These are phyloP conservation scores for Aspergillus bertholletiae DNA, from an alignment of 495 filamentous ascomycete genomes.

Conservation along the genomic window DNA sequence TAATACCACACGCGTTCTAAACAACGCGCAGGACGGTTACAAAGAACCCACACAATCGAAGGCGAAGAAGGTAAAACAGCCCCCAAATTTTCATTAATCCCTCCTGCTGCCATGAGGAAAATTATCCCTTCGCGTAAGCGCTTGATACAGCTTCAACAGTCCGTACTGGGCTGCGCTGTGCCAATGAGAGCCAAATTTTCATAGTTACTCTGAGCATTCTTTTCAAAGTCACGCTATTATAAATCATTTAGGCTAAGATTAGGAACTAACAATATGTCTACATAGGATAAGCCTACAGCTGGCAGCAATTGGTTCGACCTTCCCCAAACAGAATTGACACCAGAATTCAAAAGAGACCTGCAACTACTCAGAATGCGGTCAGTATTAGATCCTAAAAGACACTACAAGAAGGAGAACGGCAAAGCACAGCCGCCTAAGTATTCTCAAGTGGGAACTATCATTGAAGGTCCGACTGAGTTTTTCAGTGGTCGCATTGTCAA, in stretches of 20 bases:
- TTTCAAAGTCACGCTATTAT: constrained; percentile 5
- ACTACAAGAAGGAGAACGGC: constrained; percentile 81
- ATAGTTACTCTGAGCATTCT: constrained; percentile 98
- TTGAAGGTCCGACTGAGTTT: constrained; percentile 87
- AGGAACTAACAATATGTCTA: constrained; percentile 28
- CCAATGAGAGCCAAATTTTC: constrained; percentile 70
- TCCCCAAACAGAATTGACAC: constrained; percentile 75
- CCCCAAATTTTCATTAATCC: neutral
- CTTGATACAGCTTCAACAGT: constrained; percentile 62
- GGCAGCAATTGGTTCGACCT: constrained; percentile 78
- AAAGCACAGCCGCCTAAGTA: constrained; percentile 69
- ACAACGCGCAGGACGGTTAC: constrained; percentile 31
- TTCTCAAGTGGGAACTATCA: constrained; percentile 83
- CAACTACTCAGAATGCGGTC: constrained; percentile 84
- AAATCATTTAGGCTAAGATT: neutral
- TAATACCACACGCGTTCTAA: constrained; percentile 44
- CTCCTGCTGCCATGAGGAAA: constrained; percentile 63
- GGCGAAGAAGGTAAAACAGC: constrained; percentile 42
- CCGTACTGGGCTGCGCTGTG: constrained; percentile 77
- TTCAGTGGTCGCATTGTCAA: constrained; percentile 73
- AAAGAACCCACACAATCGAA: constrained; percentile 38
- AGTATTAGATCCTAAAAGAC: constrained; percentile 82
- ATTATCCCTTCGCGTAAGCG: constrained; percentile 51
- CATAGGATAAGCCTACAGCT: constrained; percentile 54
- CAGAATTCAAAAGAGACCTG: constrained; percentile 81